phyloP scores from a whole-genome alignment of 306 rosid genomes.

The cucumber (Cucumis sativus) region DNA sequence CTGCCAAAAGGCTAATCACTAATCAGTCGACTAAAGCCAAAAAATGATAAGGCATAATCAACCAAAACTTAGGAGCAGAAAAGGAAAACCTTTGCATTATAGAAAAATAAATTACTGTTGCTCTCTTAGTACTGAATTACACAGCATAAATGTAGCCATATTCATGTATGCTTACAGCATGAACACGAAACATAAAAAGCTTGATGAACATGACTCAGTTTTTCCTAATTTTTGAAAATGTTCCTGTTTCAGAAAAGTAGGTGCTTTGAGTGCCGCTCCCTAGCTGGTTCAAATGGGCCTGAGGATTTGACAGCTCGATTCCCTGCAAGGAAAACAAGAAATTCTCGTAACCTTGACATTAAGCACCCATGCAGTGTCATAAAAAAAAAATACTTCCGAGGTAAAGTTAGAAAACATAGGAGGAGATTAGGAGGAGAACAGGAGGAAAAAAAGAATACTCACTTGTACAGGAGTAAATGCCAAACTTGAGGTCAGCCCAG shows the following conservation, averaged over 20 bases:
- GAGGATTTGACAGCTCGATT: constrained; percentile 87
- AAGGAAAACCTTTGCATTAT: not conserved
- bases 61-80: not conserved
- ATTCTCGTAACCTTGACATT: not conserved
- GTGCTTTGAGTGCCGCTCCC: constrained; percentile 95
- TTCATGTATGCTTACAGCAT: not conserved
- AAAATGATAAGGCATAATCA: not conserved
- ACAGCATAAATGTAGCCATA: not conserved
- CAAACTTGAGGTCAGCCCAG: constrained; percentile 83
- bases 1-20: not conserved
- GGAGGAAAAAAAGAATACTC: constrained; percentile 5
- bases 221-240: constrained; percentile 83
- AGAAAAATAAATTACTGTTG: not conserved
- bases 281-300: constrained; percentile 91
- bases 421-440: not conserved
- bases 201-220: constrained; percentile 23
- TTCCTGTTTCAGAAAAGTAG: constrained; percentile 90
- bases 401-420: not conserved
- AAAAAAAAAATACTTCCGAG: not conserved
- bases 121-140: not conserved
- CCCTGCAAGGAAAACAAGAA: constrained; percentile 35
- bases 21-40: not conserved
- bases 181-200: not conserved
- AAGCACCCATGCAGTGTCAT: not conserved
- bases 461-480: constrained; percentile 99